Conservation (phyloP, 257 asterid species). For the Gynochthodes officinalis region DNA sequence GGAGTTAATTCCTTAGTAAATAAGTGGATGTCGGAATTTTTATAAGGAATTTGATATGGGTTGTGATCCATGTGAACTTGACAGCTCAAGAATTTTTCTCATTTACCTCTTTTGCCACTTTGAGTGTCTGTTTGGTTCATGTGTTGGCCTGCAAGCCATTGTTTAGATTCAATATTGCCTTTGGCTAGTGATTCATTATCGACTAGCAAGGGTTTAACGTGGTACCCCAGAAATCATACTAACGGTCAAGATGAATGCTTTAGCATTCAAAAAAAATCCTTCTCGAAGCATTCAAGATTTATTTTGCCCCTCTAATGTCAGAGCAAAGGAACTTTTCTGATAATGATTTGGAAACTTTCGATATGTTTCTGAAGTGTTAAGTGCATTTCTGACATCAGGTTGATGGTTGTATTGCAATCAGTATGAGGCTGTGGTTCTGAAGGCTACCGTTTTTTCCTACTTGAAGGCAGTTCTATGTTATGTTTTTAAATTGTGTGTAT, state of each 20-base stretch:
- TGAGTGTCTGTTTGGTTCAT: background rate
- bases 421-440: background rate
- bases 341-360: background rate
- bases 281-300: background rate
- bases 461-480: background rate
- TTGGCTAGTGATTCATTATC: background rate
- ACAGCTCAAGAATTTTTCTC: background rate
- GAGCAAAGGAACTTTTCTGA: background rate
- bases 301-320: background rate
- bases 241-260: background rate
- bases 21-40: background rate
- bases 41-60: background rate
- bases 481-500: background rate
- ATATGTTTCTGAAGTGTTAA: background rate
- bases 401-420: background rate
- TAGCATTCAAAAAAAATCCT: background rate
- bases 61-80: background rate
- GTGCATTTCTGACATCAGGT: background rate
- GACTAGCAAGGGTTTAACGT: background rate
- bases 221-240: background rate
- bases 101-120: background rate
- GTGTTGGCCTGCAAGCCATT: background rate
- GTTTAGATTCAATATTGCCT: background rate
- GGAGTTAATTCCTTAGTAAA: background rate
- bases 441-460: background rate